A percentile compares a stretch with the other conserved stretches of the same genome.
These are phyloP conservation scores for Pyracantha coccinea DNA, from an alignment of 331 rosid genomes.

Conservation along the genomic window DNA sequence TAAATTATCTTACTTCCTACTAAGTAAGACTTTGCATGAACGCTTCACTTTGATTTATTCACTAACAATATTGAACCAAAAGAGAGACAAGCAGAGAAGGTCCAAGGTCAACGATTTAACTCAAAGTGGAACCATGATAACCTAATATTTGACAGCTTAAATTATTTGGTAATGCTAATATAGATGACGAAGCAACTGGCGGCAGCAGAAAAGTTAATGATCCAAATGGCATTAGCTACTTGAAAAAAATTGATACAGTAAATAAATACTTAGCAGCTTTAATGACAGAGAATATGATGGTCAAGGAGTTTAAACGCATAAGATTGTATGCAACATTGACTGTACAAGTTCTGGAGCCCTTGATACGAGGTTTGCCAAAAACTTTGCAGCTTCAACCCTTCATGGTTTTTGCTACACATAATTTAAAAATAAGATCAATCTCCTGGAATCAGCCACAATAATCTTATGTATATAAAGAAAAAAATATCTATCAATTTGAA, in stretches of 20 bases:
- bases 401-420: constrained; percentile 65
- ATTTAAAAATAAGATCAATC: constrained; percentile 6
- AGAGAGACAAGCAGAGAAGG: background rate
- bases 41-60: background rate
- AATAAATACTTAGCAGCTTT: constrained; percentile 43
- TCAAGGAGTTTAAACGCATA: constrained; percentile 60
- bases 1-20: background rate
- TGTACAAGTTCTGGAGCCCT: constrained; percentile 50
- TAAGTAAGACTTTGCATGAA: background rate
- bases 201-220: background rate
- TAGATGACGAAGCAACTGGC: background rate
- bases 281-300: constrained; percentile 46
- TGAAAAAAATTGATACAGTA: background rate
- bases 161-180: background rate
- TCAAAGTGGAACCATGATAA: background rate
- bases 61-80: background rate
- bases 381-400: constrained; percentile 63
- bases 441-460: background rate
- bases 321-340: constrained; percentile 72
- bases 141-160: background rate
- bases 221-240: background rate
- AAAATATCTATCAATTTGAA: constrained; percentile 15
- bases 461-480: background rate
- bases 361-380: constrained; percentile 53
- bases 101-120: background rate